A percentile compares a stretch with the other conserved stretches of the same genome.
Evolutionary conservation across 495 filamentous ascomycete genomes (phyloP).

Genomic region (Aspergillus mulundensis): DNA sequence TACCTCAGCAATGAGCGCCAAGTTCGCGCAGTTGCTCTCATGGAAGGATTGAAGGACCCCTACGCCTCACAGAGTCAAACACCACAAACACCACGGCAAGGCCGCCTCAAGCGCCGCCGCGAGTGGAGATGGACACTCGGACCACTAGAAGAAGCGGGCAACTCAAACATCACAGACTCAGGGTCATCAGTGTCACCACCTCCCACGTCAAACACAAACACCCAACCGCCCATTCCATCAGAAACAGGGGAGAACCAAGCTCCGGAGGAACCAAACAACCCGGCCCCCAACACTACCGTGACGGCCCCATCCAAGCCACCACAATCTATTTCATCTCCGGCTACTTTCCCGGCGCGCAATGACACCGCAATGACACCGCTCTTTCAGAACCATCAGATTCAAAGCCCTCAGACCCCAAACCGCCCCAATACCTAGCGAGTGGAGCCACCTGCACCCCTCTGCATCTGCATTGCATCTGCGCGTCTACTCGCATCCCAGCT

Average conservation of each 20-base stretch:
- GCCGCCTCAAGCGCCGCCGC: constrained; percentile 46
- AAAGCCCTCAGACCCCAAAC: constrained; percentile 12
- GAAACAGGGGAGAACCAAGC: background rate
- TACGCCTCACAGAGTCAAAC: constrained; percentile 29
- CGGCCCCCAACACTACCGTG: background rate
- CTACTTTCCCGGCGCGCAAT: background rate
- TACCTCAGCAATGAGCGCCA: constrained; percentile 36
- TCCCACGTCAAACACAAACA: background rate
- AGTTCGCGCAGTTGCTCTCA: constrained; percentile 39
- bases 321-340: background rate
- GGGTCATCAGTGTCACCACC: too few species aligned
- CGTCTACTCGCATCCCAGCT: constrained; percentile 11
- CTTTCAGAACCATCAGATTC: constrained; percentile 5
- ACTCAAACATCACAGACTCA: background rate
- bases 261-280: background rate
- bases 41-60: constrained; percentile 33
- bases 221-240: background rate
- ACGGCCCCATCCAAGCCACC: background rate
- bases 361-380: constrained; percentile 14
- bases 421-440: constrained; percentile 13
- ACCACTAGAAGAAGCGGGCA: constrained; percentile 24
- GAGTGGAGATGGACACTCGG: constrained; percentile 59
- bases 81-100: constrained; percentile 48
- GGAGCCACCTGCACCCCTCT: background rate
- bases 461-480: constrained; percentile 13